A percentile compares a stretch with the other conserved stretches of the same genome.
Evolutionary conservation across 768 basidiomycete genomes (phyloP).

Genomic region (Agrocybe pediades): DNA sequence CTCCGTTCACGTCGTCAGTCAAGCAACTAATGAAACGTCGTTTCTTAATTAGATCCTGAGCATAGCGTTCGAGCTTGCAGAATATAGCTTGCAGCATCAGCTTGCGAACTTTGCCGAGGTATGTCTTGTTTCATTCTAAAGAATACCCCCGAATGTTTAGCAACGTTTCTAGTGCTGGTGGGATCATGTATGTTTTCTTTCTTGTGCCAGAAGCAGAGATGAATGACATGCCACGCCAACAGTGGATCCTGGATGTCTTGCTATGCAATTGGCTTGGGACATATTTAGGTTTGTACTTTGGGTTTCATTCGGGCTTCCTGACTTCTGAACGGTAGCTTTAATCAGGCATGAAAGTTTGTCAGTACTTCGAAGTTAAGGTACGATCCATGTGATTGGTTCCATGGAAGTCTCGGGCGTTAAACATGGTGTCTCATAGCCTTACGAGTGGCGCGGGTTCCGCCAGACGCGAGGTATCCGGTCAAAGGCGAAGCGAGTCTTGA

Average conservation of each 20-base stretch:
- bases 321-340: constrained; percentile 16
- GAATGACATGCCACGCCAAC: constrained; percentile 3
- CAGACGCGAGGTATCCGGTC: constrained; percentile 77
- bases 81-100: constrained; percentile 87
- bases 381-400: constrained; percentile 15
- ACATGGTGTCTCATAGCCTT: constrained; percentile 52
- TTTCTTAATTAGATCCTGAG: constrained; percentile 67
- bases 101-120: constrained; percentile 89
- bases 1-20: constrained; percentile 8
- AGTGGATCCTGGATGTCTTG: constrained; percentile 89
- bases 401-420: constrained; percentile 12
- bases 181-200: constrained; percentile 71
- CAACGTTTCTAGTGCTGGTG: constrained; percentile 74
- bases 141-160: constrained; percentile 14
- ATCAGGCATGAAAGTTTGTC: constrained; percentile 83
- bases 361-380: constrained; percentile 88
- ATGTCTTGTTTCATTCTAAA: constrained; percentile 25
- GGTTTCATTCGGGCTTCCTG: constrained; percentile 9
- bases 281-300: constrained; percentile 59
- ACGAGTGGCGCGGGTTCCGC: constrained; percentile 82
- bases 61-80: constrained; percentile 85
- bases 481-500: constrained; percentile 78
- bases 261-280: constrained; percentile 89
- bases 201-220: constrained; percentile 10
- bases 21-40: neutral